Evolutionary conservation across 176 grass and related monocot species (phyloP).

Genomic region (Eragrostis curvula): DNA sequence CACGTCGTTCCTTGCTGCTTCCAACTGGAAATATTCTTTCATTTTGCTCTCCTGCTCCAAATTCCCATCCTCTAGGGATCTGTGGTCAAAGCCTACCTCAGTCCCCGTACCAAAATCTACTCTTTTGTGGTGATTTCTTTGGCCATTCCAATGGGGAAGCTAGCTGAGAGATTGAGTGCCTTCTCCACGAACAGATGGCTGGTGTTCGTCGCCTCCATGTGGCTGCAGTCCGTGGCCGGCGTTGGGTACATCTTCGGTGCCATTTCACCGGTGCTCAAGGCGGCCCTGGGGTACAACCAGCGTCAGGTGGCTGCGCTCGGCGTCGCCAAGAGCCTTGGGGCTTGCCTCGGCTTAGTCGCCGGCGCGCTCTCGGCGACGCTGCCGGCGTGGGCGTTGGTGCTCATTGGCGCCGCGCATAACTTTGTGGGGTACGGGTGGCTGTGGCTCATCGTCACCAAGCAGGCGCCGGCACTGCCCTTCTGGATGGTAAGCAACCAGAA

Average conservation of each 20-base stretch:
- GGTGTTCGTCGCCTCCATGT: slow-evolving; percentile 89
- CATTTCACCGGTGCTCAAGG: slow-evolving; percentile 80
- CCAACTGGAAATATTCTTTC: no score
- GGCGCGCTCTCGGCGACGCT: slow-evolving; percentile 68
- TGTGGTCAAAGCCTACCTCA: background rate
- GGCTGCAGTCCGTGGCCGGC: slow-evolving; percentile 86
- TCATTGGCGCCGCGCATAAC: slow-evolving; percentile 70
- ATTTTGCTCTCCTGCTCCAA: no score
- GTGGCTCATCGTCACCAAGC: slow-evolving; percentile 75
- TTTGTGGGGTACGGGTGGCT: slow-evolving; percentile 85
- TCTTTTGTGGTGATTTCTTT: slow-evolving; percentile 4
- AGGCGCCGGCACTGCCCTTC: slow-evolving; percentile 62
- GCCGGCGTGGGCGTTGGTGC: slow-evolving; percentile 70
- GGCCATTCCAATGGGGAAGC: slow-evolving; percentile 45
- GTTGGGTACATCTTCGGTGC: slow-evolving; percentile 86
- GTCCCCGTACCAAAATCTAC: slow-evolving; percentile 23
- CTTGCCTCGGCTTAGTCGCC: slow-evolving; percentile 81
- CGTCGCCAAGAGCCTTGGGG: slow-evolving; percentile 85
- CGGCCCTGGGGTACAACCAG: slow-evolving; percentile 86
- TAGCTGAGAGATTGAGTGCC: slow-evolving; percentile 40
- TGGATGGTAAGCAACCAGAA: slow-evolving; percentile 52
- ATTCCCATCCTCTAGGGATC: no score
- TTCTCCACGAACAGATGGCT: slow-evolving; percentile 81
- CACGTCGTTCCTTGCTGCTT: no score
- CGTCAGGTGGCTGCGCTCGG: slow-evolving; percentile 75